phyloP scores from a whole-genome alignment of 163 green algal genomes.

The Scenedesmus sp. region DNA sequence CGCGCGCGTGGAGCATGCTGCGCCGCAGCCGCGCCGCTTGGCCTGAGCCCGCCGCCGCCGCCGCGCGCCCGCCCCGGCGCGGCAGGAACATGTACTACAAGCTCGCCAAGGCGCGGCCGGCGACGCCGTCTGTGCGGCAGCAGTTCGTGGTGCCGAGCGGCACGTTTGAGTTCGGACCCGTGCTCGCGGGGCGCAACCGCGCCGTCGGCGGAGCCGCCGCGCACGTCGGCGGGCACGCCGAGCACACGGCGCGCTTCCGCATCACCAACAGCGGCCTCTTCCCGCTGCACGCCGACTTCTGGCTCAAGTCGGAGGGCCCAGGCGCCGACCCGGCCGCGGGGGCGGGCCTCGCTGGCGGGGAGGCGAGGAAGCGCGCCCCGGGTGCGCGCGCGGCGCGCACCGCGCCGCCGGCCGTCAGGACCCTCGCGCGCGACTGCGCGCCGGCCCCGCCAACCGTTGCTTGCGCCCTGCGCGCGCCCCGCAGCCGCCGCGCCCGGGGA shows the following conservation, averaged over 20 bases:
- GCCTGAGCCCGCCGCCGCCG: too few relatives aligned
- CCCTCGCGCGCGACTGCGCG: too few relatives aligned
- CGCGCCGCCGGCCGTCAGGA: too few relatives aligned
- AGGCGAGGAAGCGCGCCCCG: too few relatives aligned
- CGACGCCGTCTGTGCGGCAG: slow-evolving; percentile 58
- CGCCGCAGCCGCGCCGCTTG: too few relatives aligned
- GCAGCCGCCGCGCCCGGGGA: slow-evolving; percentile 1
- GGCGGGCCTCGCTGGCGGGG: too few relatives aligned
- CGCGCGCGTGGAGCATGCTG: too few relatives aligned
- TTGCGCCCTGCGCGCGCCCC: not conserved
- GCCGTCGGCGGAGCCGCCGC: too few relatives aligned
- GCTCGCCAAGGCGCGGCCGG: slow-evolving; percentile 63
- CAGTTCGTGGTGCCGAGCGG: slow-evolving; percentile 72
- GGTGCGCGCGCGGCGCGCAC: too few relatives aligned
- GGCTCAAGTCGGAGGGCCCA: slow-evolving; percentile 58
- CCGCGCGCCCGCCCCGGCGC: too few relatives aligned
- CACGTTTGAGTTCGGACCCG: slow-evolving; percentile 82
- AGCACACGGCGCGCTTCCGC: slow-evolving; percentile 68
- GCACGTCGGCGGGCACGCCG: slow-evolving; percentile 51
- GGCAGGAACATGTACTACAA: slow-evolving; percentile 75
- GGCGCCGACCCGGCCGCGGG: slow-evolving; percentile 15
- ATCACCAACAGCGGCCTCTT: slow-evolving; percentile 87
- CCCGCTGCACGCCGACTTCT: slow-evolving; percentile 67
- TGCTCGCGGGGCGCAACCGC: slow-evolving; percentile 60
- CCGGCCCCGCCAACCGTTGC: not conserved